These are phyloP conservation scores for Dunaliella salina DNA, from an alignment of 163 green algal genomes.

Conservation along the genomic window DNA sequence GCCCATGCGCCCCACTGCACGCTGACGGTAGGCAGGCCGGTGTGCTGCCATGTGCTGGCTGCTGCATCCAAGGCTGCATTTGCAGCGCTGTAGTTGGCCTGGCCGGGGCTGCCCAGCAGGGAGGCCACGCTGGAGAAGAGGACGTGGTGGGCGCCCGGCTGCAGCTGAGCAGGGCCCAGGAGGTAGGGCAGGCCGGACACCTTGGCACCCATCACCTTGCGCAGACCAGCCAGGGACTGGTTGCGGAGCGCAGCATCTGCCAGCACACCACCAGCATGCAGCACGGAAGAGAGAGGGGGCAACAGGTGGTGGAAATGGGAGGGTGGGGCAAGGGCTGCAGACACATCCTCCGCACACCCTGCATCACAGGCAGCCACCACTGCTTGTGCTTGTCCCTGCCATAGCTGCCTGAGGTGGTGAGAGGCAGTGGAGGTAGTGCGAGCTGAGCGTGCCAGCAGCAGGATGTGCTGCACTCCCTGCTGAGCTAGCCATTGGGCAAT, in stretches of 20 bases:
- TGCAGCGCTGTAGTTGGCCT: slow-evolving; percentile 85
- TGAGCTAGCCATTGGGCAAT: slow-evolving; percentile 51
- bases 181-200: slow-evolving; percentile 21
- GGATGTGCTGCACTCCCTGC: slow-evolving; percentile 46
- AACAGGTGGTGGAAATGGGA: not conserved
- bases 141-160: slow-evolving; percentile 30
- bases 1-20: slow-evolving; percentile 83
- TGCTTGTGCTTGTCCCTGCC: slow-evolving; percentile 16
- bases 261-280: slow-evolving; percentile 65
- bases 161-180: not conserved
- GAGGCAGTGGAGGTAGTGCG: not conserved
- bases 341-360: slow-evolving; percentile 33
- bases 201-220: slow-evolving; percentile 62
- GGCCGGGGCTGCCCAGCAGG: slow-evolving; percentile 74
- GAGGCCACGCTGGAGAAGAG: slow-evolving; percentile 58
- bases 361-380: slow-evolving; percentile 44
- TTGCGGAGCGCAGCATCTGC: slow-evolving; percentile 51
- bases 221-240: slow-evolving; percentile 36
- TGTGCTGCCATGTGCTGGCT: slow-evolving; percentile 2
- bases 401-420: slow-evolving; percentile 4
- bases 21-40: slow-evolving; percentile 38
- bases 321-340: not conserved
- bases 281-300: slow-evolving; percentile 22
- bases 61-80: slow-evolving; percentile 75
- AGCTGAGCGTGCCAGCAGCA: slow-evolving; percentile 49